Evolutionary conservation across 441 rosid genomes (phyloP).

Genomic region (Adansonia rubrostipa): DNA sequence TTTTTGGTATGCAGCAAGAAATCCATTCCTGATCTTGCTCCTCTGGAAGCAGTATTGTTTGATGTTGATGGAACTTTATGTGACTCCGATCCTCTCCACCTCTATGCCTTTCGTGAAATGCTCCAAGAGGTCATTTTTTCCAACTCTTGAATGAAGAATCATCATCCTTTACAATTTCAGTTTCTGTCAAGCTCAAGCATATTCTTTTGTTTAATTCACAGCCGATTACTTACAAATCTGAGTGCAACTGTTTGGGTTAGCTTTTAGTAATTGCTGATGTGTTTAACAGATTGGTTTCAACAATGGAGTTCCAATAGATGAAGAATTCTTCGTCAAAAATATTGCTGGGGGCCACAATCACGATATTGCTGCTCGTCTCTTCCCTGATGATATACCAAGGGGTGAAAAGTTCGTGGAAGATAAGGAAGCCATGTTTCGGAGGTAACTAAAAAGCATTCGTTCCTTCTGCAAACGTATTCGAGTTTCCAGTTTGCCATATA

Average conservation of each 20-base stretch:
- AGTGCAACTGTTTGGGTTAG: background rate
- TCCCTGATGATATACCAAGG: conserved; percentile 70
- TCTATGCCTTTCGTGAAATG: conserved; percentile 58
- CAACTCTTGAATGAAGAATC: background rate
- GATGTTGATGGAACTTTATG: conserved; percentile 97
- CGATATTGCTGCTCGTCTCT: conserved; percentile 67
- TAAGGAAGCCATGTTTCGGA: conserved; percentile 83
- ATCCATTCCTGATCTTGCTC: conserved; percentile 65
- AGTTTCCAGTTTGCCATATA: background rate
- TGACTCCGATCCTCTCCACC: conserved; percentile 91
- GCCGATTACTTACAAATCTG: background rate
- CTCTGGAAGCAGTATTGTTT: conserved; percentile 78
- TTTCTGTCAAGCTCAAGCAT: background rate
- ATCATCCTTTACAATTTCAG: background rate
- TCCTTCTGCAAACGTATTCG: background rate
- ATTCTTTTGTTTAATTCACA: background rate
- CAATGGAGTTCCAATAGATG: conserved; percentile 79
- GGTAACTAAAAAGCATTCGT: conserved; percentile 35
- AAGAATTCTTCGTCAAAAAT: conserved; percentile 64
- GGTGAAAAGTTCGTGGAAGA: conserved; percentile 67
- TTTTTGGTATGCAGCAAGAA: conserved; percentile 50
- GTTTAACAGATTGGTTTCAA: conserved; percentile 78
- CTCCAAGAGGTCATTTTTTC: conserved; percentile 67
- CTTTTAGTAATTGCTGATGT: conserved; percentile 17
- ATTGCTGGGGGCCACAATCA: conserved; percentile 83